Percentiles rank a stretch among this genome's conserved stretches.
Evolutionary conservation across 495 filamentous ascomycete species (phyloP).

Genomic region (Penicillium flavigenum): DNA sequence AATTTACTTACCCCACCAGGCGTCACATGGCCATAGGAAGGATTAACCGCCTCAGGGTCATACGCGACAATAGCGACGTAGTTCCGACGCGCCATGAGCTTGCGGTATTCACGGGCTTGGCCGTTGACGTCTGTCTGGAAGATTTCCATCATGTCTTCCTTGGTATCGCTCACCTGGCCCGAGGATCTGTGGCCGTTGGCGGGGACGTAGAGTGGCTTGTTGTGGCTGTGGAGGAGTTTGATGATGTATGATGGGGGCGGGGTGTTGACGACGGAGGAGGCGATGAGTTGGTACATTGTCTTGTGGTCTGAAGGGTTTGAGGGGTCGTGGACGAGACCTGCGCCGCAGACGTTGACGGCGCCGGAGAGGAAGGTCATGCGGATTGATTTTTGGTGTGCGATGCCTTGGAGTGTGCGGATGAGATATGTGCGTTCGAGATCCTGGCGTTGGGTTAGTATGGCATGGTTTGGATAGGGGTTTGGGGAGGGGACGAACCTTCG

Average conservation of each 20-base stretch:
- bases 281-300: slow-evolving; percentile 98
- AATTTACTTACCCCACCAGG: slow-evolving; percentile 59
- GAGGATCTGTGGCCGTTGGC: slow-evolving; percentile 81
- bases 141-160: slow-evolving; percentile 99
- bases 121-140: slow-evolving; percentile 90
- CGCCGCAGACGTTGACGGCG: slow-evolving; percentile 87
- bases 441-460: slow-evolving; percentile 32
- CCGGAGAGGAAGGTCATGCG: slow-evolving; percentile 96
- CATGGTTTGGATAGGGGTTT: no score
- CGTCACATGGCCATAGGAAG: slow-evolving; percentile 48
- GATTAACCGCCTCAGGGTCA: slow-evolving; percentile 75
- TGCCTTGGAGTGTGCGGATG: slow-evolving; percentile 91
- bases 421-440: slow-evolving; percentile 96
- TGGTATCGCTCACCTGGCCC: slow-evolving; percentile 67
- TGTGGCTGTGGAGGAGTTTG: slow-evolving; percentile 82
- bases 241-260: slow-evolving; percentile 81
- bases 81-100: slow-evolving; percentile 88
- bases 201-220: slow-evolving; percentile 86
- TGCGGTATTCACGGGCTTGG: slow-evolving; percentile 72
- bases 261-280: slow-evolving; percentile 85
- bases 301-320: slow-evolving; percentile 89
- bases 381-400: slow-evolving; percentile 86
- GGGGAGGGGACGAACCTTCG: slow-evolving; percentile 57
- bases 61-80: slow-evolving; percentile 94
- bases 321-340: slow-evolving; percentile 93